These are phyloP conservation scores for Mycena metata DNA, from an alignment of 768 basidiomycete species.

Conservation along the genomic window DNA sequence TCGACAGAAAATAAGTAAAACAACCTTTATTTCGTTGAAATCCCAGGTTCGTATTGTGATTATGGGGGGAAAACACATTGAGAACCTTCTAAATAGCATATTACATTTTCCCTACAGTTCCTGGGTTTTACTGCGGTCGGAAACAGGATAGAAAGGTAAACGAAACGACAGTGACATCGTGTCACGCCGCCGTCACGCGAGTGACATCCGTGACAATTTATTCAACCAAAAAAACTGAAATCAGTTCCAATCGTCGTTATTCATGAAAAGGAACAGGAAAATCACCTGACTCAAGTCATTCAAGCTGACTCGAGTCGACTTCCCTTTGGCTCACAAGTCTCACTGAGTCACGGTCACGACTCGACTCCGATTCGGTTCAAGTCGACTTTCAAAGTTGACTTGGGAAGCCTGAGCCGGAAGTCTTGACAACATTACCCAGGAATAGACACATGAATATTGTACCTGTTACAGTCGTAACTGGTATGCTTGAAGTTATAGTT, in stretches of 20 bases:
- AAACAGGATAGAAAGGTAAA: slow-evolving; percentile 12
- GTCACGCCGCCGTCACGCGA: neutral
- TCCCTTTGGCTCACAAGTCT: neutral
- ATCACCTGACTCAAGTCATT: slow-evolving; percentile 1
- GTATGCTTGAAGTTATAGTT: no score
- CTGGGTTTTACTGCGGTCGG: neutral
- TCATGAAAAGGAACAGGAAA: slow-evolving; percentile 15
- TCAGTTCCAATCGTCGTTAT: slow-evolving; percentile 5
- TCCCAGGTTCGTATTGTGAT: neutral
- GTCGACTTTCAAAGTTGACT: no score
- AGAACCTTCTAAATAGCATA: slow-evolving; percentile 2
- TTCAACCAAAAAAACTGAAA: neutral
- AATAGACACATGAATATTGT: no score
- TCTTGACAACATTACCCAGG: no score
- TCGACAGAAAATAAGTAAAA: no score
- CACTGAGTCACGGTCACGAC: slow-evolving; percentile 3
- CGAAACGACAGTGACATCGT: slow-evolving; percentile 8
- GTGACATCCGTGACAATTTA: slow-evolving; percentile 8
- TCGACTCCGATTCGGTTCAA: slow-evolving; percentile 16
- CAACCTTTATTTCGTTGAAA: no score
- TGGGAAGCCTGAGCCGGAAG: no score
- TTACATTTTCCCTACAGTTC: neutral
- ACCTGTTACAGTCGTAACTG: no score
- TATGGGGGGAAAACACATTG: neutral
- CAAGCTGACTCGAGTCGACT: slow-evolving; percentile 5